Percentiles rank a stretch among this genome's conserved stretches.
These are phyloP conservation scores for Ceriops decandra DNA, from an alignment of 345 rosid genomes.

Conservation along the genomic window DNA sequence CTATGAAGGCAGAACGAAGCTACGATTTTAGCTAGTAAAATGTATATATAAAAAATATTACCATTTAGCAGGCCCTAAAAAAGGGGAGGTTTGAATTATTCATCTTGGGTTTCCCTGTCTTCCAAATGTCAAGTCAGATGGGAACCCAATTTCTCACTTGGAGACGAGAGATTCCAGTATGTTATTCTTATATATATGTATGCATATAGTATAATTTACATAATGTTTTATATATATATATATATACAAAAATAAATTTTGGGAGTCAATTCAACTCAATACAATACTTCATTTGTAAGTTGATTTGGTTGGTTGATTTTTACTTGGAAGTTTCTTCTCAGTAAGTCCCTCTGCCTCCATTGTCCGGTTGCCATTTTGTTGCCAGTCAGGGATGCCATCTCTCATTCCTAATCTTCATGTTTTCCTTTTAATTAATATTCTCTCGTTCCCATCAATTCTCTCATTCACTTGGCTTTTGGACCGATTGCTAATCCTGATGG, in stretches of 20 bases:
- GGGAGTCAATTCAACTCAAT: slow-evolving; percentile 28
- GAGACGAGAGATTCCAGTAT: slow-evolving; percentile 21
- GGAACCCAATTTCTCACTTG: slow-evolving; percentile 25
- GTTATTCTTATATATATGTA: slow-evolving; percentile 19
- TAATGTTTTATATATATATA: background rate
- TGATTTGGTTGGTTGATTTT: slow-evolving; percentile 29
- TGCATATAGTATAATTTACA: background rate
- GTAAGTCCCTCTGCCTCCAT: too few species aligned
- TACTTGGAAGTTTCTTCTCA: too few species aligned
- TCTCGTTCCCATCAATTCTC: too few species aligned
- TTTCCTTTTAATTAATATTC: too few species aligned
- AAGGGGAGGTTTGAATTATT: slow-evolving; percentile 29
- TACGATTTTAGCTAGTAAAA: slow-evolving; percentile 18
- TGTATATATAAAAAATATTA: slow-evolving; percentile 34
- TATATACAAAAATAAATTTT: slow-evolving; percentile 22
- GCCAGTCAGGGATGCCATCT: too few species aligned
- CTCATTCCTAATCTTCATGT: too few species aligned
- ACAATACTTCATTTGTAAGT: slow-evolving; percentile 13
- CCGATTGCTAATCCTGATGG: too few species aligned
- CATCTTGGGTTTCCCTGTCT: slow-evolving; percentile 33
- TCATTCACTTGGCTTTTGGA: too few species aligned
- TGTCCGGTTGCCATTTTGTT: too few species aligned
- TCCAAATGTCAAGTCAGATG: slow-evolving; percentile 17
- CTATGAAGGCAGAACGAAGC: slow-evolving; percentile 43
- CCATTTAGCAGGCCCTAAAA: slow-evolving; percentile 35